Conservation (phyloP, 345 rosid genomes). For the Camelina laxa region DNA sequence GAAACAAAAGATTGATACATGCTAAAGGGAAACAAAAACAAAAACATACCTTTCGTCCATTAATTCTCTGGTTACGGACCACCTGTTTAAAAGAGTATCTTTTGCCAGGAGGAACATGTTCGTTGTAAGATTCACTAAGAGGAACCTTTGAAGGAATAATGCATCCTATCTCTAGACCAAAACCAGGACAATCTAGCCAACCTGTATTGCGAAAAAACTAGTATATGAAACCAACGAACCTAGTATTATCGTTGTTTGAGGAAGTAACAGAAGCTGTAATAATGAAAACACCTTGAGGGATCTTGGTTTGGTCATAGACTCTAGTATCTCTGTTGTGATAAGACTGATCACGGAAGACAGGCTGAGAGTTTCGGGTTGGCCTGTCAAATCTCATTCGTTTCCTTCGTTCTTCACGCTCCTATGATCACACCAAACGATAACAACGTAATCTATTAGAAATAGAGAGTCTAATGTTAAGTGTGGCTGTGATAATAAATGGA, state of each 20-base stretch:
- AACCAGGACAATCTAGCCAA: constrained; percentile 91
- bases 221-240: background rate
- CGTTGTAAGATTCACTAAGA: constrained; percentile 77
- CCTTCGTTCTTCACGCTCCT: constrained; percentile 96
- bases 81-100: constrained; percentile 97
- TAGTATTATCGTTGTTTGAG: background rate
- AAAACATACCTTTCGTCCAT: constrained; percentile 68
- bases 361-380: constrained; percentile 52
- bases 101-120: constrained; percentile 81
- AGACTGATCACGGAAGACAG: constrained; percentile 49
- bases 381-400: constrained; percentile 68
- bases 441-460: too few species aligned
- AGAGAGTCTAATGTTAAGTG: too few species aligned
- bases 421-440: background rate
- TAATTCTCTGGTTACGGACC: constrained; percentile 70
- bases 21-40: background rate
- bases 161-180: constrained; percentile 69
- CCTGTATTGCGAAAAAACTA: constrained; percentile 47
- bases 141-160: constrained; percentile 97
- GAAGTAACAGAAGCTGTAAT: background rate
- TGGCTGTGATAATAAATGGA: background rate
- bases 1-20: background rate
- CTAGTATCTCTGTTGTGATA: constrained; percentile 50
- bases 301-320: constrained; percentile 65
- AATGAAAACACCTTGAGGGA: constrained; percentile 73